phyloP scores from a whole-genome alignment of 2,329 filamentous ascomycete genomes.

The Curvularia sp. region DNA sequence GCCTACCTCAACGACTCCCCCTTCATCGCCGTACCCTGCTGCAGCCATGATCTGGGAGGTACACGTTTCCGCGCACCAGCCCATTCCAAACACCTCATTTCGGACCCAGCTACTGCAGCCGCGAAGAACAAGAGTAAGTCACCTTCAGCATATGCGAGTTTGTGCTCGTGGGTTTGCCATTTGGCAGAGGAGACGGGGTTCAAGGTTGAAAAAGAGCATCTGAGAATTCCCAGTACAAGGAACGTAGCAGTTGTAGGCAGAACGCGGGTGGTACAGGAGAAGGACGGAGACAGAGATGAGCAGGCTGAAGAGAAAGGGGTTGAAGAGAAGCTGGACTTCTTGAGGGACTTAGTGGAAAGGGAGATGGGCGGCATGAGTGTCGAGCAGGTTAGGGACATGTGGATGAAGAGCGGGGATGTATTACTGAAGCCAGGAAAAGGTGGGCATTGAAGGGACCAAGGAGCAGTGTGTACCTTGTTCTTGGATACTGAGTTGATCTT shows the following conservation, averaged over 20 bases:
- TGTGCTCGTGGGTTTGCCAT: conserved; percentile 77
- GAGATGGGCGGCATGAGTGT: conserved; percentile 55
- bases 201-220: conserved; percentile 78
- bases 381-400: conserved; percentile 54
- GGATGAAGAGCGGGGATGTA: conserved; percentile 60
- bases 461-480: neutral
- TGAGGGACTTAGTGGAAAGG: conserved; percentile 66
- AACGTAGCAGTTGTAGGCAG: conserved; percentile 84
- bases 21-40: conserved; percentile 95
- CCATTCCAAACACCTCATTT: conserved; percentile 25
- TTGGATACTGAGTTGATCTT: neutral
- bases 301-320: neutral
- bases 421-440: conserved; percentile 55
- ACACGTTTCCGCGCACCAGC: conserved; percentile 69
- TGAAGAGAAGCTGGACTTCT: neutral
- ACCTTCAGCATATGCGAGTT: conserved; percentile 78
- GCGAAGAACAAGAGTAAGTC: conserved; percentile 46
- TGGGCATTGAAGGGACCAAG: conserved; percentile 44
- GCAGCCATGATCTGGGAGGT: conserved; percentile 85
- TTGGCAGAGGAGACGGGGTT: conserved; percentile 78
- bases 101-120: conserved; percentile 25
- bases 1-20: conserved; percentile 76
- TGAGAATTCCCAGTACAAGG: conserved; percentile 90
- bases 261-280: conserved; percentile 51
- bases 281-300: conserved; percentile 56